These are phyloP conservation scores for Cyclotella choctawhatcheeana DNA, from an alignment of 108 stramenopile genomes.

Conservation along the genomic window DNA sequence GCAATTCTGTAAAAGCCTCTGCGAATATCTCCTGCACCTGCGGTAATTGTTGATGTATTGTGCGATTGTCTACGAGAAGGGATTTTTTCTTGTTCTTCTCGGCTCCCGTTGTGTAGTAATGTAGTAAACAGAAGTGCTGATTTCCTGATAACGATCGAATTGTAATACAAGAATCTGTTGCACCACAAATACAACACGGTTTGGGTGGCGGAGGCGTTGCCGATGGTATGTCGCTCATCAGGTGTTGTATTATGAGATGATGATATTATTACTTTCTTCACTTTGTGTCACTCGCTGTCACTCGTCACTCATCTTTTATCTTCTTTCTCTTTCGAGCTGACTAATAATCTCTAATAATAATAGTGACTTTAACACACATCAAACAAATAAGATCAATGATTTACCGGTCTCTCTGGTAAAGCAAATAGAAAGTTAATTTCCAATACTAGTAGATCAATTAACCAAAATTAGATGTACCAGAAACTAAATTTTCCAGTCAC, in stretches of 20 bases:
- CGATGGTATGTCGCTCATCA: not conserved
- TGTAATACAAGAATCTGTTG: conserved; percentile 28
- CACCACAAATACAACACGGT: conserved; percentile 36
- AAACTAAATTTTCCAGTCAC: conserved; percentile 55
- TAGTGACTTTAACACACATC: too few species aligned
- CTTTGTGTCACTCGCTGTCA: too few species aligned
- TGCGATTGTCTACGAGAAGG: conserved; percentile 39
- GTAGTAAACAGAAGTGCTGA: conserved; percentile 56
- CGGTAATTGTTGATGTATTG: conserved; percentile 59
- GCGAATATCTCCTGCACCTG: conserved; percentile 71
- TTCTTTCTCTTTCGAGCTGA: too few species aligned
- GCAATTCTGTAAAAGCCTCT: conserved; percentile 71
- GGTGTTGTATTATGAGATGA: too few species aligned
- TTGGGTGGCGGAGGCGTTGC: conserved; percentile 11
- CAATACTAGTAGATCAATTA: too few species aligned
- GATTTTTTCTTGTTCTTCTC: conserved; percentile 22
- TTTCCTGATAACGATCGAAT: conserved; percentile 33
- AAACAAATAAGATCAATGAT: too few species aligned
- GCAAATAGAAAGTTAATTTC: too few species aligned
- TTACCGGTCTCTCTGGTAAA: too few species aligned
- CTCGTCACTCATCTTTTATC: too few species aligned
- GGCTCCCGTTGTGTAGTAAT: conserved; percentile 80
- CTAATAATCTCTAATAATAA: too few species aligned
- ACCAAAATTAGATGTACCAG: conserved; percentile 28
- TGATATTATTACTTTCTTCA: too few species aligned